Evolutionary conservation across 2,329 filamentous ascomycete genomes (phyloP).

Genomic region (Arthrocladium fulminans): DNA sequence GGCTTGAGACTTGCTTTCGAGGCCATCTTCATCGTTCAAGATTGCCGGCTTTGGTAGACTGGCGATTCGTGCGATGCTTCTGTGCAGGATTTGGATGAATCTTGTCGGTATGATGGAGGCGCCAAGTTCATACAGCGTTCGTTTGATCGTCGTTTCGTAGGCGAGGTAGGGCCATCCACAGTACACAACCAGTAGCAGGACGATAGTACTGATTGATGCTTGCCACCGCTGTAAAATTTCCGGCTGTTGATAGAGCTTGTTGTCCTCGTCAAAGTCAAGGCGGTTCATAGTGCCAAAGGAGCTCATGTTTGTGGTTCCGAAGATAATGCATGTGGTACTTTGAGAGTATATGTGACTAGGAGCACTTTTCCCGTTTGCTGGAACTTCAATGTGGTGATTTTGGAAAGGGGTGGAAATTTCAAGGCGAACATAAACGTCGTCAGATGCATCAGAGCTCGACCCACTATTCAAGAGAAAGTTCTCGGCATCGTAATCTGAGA

Average conservation of each 20-base stretch:
- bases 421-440: not conserved
- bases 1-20: slow-evolving; percentile 52
- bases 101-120: slow-evolving; percentile 33
- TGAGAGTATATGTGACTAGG: not conserved
- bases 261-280: slow-evolving; percentile 2
- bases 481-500: too few relatives aligned
- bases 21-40: slow-evolving; percentile 28
- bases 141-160: slow-evolving; percentile 16
- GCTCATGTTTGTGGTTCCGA: not conserved
- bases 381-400: not conserved
- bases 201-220: slow-evolving; percentile 15
- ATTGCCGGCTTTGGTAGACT: slow-evolving; percentile 27
- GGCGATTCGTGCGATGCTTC: slow-evolving; percentile 35
- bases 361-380: not conserved
- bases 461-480: too few relatives aligned
- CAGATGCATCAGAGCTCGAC: too few relatives aligned
- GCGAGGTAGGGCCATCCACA: slow-evolving; percentile 24
- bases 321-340: not conserved
- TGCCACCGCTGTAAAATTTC: slow-evolving; percentile 2
- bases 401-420: not conserved
- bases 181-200: slow-evolving; percentile 24
- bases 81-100: slow-evolving; percentile 40
- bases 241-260: not conserved
- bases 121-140: slow-evolving; percentile 30
- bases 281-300: slow-evolving; percentile 6